Base-by-base conservation (phyloP, 2,329 filamentous ascomycete species). In the Claviceps digitariae region DNA sequence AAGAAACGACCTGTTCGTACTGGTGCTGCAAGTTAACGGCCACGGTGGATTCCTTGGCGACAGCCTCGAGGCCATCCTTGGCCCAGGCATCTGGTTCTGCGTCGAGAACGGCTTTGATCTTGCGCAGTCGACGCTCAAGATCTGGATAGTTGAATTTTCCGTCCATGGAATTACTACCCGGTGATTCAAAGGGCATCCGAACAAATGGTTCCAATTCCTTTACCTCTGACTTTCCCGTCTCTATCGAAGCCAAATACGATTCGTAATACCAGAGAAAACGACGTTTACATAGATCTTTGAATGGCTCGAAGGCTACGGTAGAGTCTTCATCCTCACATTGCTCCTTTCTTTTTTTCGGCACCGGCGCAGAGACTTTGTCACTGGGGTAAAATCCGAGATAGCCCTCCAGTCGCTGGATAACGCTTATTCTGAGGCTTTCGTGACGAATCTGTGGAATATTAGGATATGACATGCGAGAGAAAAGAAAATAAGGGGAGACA, bases 261-360 rank as follows among this genome's bases (percentile, higher is more conserved):
- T 94, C 86, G 66, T 87, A 95, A 69, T 97, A 97, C 93, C 93
- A 97, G 15, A 97, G 73, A 64, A 97, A 96, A 1, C 90, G 82
- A 40, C 86, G 83, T 69, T 97, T 97, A 75, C 86, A 87, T 5
- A 95, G 74, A 63, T 97, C 91, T 59, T 83, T 84, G 71, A 97
- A 97, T 0, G 90, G 88, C 59, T 95, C 86, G 66, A 89, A 95
- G 0, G 80, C 76, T 1, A 79, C 63, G 8, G 63, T 68, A 0
- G 63, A 68, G 0, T 85, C 81, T 15, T 80, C 78, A 17, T 76
- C 67, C 34, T 76, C 75, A 43, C 77, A 73, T 3, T 48, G 67
- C n/a, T 76, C 74, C 36, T 9, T n/a, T 20, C 66, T 60, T 17
- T 64, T 53, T 45, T 64, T 53, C 45, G 7, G 21, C 12, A 5